Evolutionary conservation across 2,329 filamentous ascomycete genomes (phyloP), one percentile per base, ranked within the genome.

Genomic region (Lasiodiplodia theobromae): DNA sequence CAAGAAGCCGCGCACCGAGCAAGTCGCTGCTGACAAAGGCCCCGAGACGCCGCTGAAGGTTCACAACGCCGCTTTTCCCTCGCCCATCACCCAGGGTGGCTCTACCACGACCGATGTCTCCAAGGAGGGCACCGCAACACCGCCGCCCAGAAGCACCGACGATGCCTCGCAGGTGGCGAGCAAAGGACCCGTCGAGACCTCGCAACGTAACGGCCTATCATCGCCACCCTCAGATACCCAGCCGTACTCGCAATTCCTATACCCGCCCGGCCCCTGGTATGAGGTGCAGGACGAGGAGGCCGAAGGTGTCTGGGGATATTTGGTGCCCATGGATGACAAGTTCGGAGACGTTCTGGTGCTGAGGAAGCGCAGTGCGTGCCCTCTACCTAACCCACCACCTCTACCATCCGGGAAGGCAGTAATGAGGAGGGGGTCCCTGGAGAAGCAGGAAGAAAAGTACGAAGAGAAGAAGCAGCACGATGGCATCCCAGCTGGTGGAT

Each of bases 241-340:
- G 77, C 86, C 89, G 0, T 89, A 93, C 70, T 94, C 92, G 8
- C 96, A 99, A 81, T 92, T 91, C 75, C 82, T 92, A 47, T 90
- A 93, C 72, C 89, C 91, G 2, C 88, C 93, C 34, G 83, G 88
- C 69, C 86, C 95, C 57, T 90, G 90, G 12, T 92, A 94, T 71
- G 93, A 97, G 68, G 92, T 96, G 4, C 88, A 94, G 71, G 92
- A 97, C 76, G 94, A 97, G 81, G 88, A 87, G 69, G 86, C 88
- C 56, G 92, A 97, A 77, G 93, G 93, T 10, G 93, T 98, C 1
- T 99, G 96, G 96, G 96, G 96, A 14, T 99, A 98, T 75, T 84
- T 99, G 5, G 88, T 97, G 66, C 93, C 95, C 2, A 82, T 97
- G 28, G 90, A 95, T 75, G 86, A 87, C 65, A 88, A 87, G 71